Base-by-base conservation (phyloP, 371 early-diverging fungal genomes). In the Rhizopus sp. region DNA sequence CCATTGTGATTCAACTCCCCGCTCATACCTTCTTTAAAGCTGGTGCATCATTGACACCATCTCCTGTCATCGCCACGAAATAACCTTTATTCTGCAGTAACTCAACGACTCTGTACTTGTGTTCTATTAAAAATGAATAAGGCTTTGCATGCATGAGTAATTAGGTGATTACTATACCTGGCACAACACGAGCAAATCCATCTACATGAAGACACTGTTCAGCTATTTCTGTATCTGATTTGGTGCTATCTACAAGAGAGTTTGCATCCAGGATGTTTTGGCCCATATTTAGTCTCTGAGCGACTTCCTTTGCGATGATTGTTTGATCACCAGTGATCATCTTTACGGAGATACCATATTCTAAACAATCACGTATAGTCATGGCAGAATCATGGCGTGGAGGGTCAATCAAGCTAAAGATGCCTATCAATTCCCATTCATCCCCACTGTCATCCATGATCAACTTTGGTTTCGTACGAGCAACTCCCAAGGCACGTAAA, bases 21-120 rank as follows among this genome's bases (percentile, higher is more conserved):
- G 23, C 23, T n/a, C 6, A 17, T 56, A 64, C 91, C 54, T 89
- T 88, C 74, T 91, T 93, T 44, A 95, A 73, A 3, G 95, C 94
- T 9, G 91, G 91, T 6, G 92, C 91, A 68, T 95, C 95, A 63
- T 92, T 93, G 55, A 90, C 89, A 64, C 93, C 92, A 64, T 92
- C 93, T 4, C 94, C 91, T 9, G 90, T 91, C 92, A 94, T 92
- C n/a, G 87, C 93, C 7, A 92, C 91, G 41, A 91, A 70, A 57
- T 81, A 73, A 0, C 92, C 93, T 23, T 81, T 78, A 50, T 79
- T 78, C 61, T 91, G 90, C 23, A 94, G 63, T 17, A 86, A 63
- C 52, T 92, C 90, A 53, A 94, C 90, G 35, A 94, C 88, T 55
- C 75, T 69, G 69, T 83, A 88, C 73, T 93, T 93, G 77, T 93